These are phyloP conservation scores for Elsinoe australis DNA, from an alignment of 2,329 filamentous ascomycete species.

Conservation along the genomic window DNA sequence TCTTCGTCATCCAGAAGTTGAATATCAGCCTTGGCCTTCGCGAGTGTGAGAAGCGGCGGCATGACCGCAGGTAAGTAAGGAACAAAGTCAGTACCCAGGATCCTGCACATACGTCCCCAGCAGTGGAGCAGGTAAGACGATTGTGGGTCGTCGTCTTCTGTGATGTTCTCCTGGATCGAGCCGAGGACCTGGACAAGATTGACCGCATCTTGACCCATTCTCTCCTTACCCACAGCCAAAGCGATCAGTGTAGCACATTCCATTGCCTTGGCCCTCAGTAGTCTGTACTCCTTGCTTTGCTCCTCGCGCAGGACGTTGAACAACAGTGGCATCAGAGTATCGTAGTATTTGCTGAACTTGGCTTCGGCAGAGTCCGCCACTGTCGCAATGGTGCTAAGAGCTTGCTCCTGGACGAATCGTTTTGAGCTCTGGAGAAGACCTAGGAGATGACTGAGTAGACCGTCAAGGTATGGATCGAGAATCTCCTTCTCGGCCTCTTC, in stretches of 20 bases:
- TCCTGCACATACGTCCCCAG: conserved; percentile 97
- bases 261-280: conserved; percentile 95
- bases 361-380: conserved; percentile 97
- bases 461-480: conserved; percentile 86
- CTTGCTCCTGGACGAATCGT: conserved; percentile 95
- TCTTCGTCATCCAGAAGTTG: conserved; percentile 93
- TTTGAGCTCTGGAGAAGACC: conserved; percentile 84
- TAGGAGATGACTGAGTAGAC: conserved; percentile 76
- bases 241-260: conserved; percentile 96
- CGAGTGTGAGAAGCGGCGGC: conserved; percentile 83
- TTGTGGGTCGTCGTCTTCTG: conserved; percentile 88
- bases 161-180: conserved; percentile 76
- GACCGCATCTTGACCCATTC: conserved; percentile 80
- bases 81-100: conserved; percentile 81
- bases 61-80: conserved; percentile 90
- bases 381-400: conserved; percentile 92
- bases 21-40: conserved; percentile 92
- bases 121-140: conserved; percentile 96
- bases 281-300: conserved; percentile 84
- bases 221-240: conserved; percentile 86
- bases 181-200: conserved; percentile 81
- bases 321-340: conserved; percentile 87
- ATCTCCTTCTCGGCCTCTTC: conserved; percentile 92
- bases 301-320: conserved; percentile 84
- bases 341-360: conserved; percentile 91